These are phyloP conservation scores for Pseudisothecium myosuroides DNA, from an alignment of 225 moss, liverwort and hornwort species.

Conservation along the genomic window DNA sequence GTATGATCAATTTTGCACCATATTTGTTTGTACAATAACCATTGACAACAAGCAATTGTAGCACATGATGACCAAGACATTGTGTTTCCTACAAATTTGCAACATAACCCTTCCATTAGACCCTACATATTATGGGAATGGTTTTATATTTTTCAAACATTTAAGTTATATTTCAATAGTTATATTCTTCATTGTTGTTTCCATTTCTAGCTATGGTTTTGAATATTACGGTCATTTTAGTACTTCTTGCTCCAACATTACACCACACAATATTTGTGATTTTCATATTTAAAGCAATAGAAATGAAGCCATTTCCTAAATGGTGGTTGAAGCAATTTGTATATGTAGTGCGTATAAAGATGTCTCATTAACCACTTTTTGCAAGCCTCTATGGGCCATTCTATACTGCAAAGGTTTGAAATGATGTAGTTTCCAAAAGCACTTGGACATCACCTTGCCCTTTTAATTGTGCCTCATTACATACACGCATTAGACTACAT, in stretches of 20 bases:
- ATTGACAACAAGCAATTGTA: neutral
- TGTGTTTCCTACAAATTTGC: too few species aligned
- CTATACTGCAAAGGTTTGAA: rapidly evolving
- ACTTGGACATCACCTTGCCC: rapidly evolving
- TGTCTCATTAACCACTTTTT: neutral
- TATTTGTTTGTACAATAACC: neutral
- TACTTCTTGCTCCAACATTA: neutral
- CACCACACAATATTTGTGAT: neutral
- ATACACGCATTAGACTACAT: rapidly evolving
- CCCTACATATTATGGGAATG: neutral
- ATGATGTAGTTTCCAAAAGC: neutral
- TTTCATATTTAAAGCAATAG: too few species aligned
- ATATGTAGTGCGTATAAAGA: neutral
- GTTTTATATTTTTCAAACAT: neutral
- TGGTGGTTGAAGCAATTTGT: neutral
- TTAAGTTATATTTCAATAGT: neutral
- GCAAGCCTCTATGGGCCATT: neutral
- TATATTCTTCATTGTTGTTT: neutral
- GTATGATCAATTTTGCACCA: neutral
- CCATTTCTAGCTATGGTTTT: neutral
- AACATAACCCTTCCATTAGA: rapidly evolving
- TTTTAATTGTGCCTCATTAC: too few species aligned
- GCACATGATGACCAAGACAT: neutral
- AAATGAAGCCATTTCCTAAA: neutral
- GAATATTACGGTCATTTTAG: neutral